These are phyloP conservation scores for Friedmanniomyces endolithicus DNA, from an alignment of 495 filamentous ascomycete genomes.

Conservation along the genomic window DNA sequence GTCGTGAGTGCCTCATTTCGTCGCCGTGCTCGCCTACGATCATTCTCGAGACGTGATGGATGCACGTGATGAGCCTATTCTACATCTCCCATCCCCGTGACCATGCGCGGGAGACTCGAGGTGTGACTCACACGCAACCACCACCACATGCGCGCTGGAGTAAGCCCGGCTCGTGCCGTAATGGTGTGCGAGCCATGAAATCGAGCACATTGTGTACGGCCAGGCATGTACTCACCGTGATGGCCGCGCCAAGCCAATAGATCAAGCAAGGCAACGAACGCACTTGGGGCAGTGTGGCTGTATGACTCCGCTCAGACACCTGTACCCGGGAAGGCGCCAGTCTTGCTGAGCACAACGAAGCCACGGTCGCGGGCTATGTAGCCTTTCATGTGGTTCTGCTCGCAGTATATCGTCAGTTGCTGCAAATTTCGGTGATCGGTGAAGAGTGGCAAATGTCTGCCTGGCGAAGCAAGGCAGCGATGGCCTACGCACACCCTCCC, in stretches of 20 bases:
- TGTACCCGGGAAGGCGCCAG: slow-evolving; percentile 88
- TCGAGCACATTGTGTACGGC: neutral
- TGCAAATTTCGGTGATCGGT: neutral
- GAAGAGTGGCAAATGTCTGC: slow-evolving; percentile 15
- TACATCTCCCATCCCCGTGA: neutral
- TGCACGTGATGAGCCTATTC: neutral
- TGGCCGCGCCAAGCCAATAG: slow-evolving; percentile 11
- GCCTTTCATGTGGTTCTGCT: slow-evolving; percentile 84
- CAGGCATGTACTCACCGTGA: too few species aligned
- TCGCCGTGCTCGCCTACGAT: too few species aligned
- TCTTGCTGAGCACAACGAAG: slow-evolving; percentile 82
- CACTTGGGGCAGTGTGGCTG: too few species aligned
- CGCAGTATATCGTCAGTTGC: slow-evolving; percentile 1
- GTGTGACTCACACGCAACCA: neutral
- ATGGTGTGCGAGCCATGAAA: neutral
- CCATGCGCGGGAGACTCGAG: neutral
- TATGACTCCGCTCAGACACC: slow-evolving; percentile 50
- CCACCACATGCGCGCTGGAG: neutral
- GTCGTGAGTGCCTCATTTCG: too few species aligned
- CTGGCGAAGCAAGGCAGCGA: slow-evolving; percentile 9
- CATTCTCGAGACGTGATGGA: too few species aligned
- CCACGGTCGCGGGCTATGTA: slow-evolving; percentile 87
- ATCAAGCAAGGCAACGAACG: slow-evolving; percentile 6
- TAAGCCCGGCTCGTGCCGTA: neutral
- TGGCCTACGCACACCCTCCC: neutral